Evolutionary conservation across 495 filamentous ascomycete species (phyloP).

Genomic region (Xylaria curta): DNA sequence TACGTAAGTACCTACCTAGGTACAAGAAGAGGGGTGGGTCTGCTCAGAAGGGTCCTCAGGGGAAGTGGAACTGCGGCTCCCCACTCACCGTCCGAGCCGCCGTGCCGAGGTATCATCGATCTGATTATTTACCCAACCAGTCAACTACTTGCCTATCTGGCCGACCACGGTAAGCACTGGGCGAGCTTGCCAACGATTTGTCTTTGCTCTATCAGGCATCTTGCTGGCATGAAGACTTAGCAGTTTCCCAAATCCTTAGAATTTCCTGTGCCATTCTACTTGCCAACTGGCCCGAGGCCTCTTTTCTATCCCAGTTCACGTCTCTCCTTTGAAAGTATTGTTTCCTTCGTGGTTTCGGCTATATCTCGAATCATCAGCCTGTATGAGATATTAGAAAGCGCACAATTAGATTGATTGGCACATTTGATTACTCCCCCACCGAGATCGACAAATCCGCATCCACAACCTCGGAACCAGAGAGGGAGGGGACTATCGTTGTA

Average conservation of each 20-base stretch:
- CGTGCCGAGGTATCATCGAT: slow-evolving; percentile 15
- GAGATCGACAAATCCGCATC: slow-evolving; percentile 17
- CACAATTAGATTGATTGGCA: neutral
- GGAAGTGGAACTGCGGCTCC: slow-evolving; percentile 6
- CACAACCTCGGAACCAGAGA: neutral
- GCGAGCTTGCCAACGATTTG: neutral
- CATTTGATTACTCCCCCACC: neutral
- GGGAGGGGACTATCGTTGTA: slow-evolving; percentile 1
- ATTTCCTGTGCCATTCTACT: neutral
- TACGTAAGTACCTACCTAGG: too few species aligned
- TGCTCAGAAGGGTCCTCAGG: neutral
- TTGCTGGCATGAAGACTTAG: neutral
- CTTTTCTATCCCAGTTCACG: neutral
- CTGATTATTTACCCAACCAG: slow-evolving; percentile 20
- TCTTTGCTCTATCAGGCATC: slow-evolving; percentile 2
- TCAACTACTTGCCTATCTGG: neutral
- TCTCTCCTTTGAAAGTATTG: neutral
- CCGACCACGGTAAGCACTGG: slow-evolving; percentile 5
- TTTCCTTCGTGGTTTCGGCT: neutral
- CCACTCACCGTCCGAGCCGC: neutral
- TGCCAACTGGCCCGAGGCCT: neutral
- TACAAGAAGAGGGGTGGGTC: too few species aligned
- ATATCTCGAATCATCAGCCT: neutral
- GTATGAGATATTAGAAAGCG: slow-evolving; percentile 4
- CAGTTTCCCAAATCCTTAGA: neutral